These are phyloP conservation scores for Barnettozyma wickerhamii DNA, from an alignment of 805 yeast species.

Conservation along the genomic window DNA sequence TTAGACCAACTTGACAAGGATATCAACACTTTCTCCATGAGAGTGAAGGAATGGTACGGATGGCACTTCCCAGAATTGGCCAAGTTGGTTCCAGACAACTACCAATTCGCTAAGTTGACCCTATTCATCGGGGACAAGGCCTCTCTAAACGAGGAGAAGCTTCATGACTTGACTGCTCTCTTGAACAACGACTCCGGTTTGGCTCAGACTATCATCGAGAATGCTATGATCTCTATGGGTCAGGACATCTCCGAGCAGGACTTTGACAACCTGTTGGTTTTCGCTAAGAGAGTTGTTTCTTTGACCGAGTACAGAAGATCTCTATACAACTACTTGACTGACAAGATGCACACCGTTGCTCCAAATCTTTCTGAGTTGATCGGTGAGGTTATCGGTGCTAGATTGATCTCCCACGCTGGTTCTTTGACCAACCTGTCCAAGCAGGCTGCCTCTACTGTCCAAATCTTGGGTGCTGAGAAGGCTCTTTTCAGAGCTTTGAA, in stretches of 20 bases:
- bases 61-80: slow-evolving; percentile 99
- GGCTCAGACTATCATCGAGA: slow-evolving; percentile 88
- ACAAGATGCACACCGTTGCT: slow-evolving; percentile 97
- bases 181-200: slow-evolving; percentile 84
- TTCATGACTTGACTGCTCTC: slow-evolving; percentile 85
- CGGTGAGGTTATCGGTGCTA: slow-evolving; percentile 99
- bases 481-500: slow-evolving; percentile 97
- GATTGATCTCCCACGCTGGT: slow-evolving; percentile 98
- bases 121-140: slow-evolving; percentile 84
- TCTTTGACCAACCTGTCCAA: slow-evolving; percentile 93
- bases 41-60: slow-evolving; percentile 99
- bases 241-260: slow-evolving; percentile 95
- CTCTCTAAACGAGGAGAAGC: slow-evolving; percentile 68
- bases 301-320: slow-evolving; percentile 86
- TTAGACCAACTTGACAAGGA: slow-evolving; percentile 96
- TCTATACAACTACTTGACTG: slow-evolving; percentile 80
- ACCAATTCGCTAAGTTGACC: slow-evolving; percentile 90
- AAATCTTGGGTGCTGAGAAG: slow-evolving; percentile 98
- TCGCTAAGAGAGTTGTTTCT: slow-evolving; percentile 91
- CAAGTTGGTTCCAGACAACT: slow-evolving; percentile 96
- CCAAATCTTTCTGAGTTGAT: slow-evolving; percentile 95
- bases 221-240: slow-evolving; percentile 98
- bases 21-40: slow-evolving; percentile 96
- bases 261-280: slow-evolving; percentile 84
- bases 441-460: slow-evolving; percentile 99